These are phyloP conservation scores for Opeltia flavorubescens DNA, from an alignment of 495 filamentous ascomycete species.

Conservation along the genomic window DNA sequence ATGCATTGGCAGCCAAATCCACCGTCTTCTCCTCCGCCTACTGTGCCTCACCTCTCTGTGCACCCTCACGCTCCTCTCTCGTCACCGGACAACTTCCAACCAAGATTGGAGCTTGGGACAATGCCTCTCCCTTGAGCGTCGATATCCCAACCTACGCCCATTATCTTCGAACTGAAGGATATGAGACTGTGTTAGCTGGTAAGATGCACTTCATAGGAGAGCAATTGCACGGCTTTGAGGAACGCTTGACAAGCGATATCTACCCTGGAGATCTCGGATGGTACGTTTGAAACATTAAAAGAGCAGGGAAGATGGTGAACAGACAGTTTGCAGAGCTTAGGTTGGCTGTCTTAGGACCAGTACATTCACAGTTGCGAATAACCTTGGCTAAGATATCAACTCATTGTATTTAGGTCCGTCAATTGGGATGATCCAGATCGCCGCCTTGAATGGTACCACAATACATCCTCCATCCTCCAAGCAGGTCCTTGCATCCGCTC, in stretches of 20 bases:
- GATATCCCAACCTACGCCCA: conserved; percentile 80
- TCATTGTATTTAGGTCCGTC: conserved; percentile 31
- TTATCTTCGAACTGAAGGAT: conserved; percentile 69
- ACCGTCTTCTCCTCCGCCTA: conserved; percentile 83
- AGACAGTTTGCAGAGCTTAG: too few relatives aligned
- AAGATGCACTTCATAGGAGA: conserved; percentile 97
- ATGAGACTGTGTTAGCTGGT: conserved; percentile 76
- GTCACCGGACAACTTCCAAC: conserved; percentile 76
- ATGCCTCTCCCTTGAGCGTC: conserved; percentile 58
- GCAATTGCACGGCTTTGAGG: conserved; percentile 82
- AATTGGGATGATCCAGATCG: conserved; percentile 82
- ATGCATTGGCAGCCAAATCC: conserved; percentile 59
- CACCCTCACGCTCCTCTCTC: conserved; percentile 78
- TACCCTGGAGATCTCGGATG: conserved; percentile 86
- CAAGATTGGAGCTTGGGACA: conserved; percentile 78
- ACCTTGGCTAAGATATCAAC: neutral
- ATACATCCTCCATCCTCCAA: conserved; percentile 76
- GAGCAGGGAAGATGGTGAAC: neutral
- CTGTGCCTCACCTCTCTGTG: conserved; percentile 79
- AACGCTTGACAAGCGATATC: conserved; percentile 77
- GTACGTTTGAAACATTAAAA: conserved; percentile 21
- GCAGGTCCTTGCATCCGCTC: conserved; percentile 69
- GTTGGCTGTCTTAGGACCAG: conserved; percentile 6
- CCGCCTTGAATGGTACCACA: conserved; percentile 82
- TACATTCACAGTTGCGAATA: conserved; percentile 1